Evolutionary conservation across 306 rosid genomes (phyloP).

Genomic region (Rosa persica): DNA sequence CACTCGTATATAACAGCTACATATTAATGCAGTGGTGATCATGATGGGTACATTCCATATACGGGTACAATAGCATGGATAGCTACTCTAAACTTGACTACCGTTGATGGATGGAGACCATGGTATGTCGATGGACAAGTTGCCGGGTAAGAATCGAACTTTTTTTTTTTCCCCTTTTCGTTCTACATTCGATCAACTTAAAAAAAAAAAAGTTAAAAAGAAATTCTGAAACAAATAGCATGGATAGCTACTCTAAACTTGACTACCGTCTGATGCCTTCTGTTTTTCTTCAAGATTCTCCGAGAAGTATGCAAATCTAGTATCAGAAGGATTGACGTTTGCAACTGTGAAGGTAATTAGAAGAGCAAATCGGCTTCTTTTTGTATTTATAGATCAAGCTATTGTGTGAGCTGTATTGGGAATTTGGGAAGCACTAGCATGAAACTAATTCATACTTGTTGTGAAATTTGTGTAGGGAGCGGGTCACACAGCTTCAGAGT

Average conservation of each 20-base stretch:
- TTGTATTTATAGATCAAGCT: no score
- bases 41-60: constrained; percentile 16
- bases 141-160: constrained; percentile 4
- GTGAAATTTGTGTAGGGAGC: not conserved
- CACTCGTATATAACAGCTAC: no score
- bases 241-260: no score
- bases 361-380: not conserved
- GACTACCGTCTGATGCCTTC: no score
- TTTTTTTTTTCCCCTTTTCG: no score
- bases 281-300: not conserved
- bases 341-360: constrained; percentile 22
- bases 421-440: not conserved
- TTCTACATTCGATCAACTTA: not conserved
- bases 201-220: no score
- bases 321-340: constrained; percentile 14
- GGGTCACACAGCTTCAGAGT: not conserved
- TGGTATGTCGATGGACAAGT: constrained; percentile 25
- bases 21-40: constrained; percentile 29
- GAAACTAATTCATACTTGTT: not conserved
- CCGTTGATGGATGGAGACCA: constrained; percentile 18
- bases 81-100: not conserved
- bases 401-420: no score
- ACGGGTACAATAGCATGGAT: constrained; percentile 22
- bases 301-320: not conserved
- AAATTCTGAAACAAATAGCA: no score